Evolutionary conservation across 176 grass and related monocot genomes (phyloP).

Genomic region (Aechmea fasciata): DNA sequence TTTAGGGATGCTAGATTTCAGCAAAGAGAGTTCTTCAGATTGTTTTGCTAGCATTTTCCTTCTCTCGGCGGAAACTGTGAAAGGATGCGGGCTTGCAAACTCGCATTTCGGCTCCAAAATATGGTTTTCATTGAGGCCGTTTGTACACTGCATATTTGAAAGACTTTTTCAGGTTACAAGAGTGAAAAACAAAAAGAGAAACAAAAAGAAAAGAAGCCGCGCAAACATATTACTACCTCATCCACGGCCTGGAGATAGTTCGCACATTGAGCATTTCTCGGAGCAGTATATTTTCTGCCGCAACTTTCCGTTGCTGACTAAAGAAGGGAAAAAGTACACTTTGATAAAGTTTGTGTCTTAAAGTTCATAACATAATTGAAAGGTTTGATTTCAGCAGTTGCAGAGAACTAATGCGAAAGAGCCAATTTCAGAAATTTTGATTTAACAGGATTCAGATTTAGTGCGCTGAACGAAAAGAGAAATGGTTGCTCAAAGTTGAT

Average conservation of each 20-base stretch:
- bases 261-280: constrained; percentile 18
- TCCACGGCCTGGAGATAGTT: constrained; percentile 20
- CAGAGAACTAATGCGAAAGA: no score
- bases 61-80: background rate
- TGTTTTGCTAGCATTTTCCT: constrained; percentile 11
- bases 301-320: constrained; percentile 32
- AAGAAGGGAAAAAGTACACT: background rate
- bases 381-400: no score
- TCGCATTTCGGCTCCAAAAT: constrained; percentile 25
- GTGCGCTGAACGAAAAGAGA: no score
- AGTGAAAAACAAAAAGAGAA: background rate
- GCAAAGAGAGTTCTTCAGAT: background rate
- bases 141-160: constrained; percentile 4
- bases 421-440: no score
- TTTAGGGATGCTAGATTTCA: background rate
- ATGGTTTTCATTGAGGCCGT: constrained; percentile 4
- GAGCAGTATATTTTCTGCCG: background rate
- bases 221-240: constrained; percentile 11
- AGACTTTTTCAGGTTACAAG: background rate
- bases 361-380: no score
- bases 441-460: no score
- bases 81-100: background rate
- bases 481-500: no score
- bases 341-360: background rate
- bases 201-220: background rate